Evolutionary conservation across 306 rosid species (phyloP).

Genomic region (Pyrus betulifolia): DNA sequence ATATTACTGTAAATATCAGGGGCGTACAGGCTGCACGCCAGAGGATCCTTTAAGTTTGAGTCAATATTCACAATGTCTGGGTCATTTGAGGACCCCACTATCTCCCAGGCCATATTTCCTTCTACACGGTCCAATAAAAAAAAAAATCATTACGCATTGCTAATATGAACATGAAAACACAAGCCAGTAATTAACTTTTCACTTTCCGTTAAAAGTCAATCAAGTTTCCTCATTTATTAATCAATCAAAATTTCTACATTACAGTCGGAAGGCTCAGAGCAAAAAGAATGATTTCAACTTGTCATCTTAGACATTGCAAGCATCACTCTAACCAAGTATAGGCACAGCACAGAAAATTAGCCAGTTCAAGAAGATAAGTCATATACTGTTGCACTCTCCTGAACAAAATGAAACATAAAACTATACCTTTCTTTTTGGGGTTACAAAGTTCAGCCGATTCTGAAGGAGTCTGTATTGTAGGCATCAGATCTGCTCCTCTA

Average conservation of each 20-base stretch:
- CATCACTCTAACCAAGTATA: background rate
- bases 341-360: background rate
- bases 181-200: background rate
- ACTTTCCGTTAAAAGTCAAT: background rate
- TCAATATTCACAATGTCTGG: conserved; percentile 46
- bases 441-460: conserved; percentile 22
- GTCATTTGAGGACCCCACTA: conserved; percentile 28
- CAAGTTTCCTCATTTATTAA: background rate
- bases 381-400: conserved; percentile 5
- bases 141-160: conserved; percentile 8
- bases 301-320: background rate
- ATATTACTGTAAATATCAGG: conserved; percentile 49
- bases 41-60: conserved; percentile 49
- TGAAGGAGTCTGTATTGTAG: conserved; percentile 25
- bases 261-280: background rate
- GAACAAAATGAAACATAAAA: conserved; percentile 7
- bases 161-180: background rate
- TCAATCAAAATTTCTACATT: background rate
- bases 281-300: background rate
- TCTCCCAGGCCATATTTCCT: conserved; percentile 31
- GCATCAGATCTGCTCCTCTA: conserved; percentile 16
- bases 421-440: conserved; percentile 47
- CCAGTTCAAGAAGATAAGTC: background rate
- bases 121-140: conserved; percentile 39
- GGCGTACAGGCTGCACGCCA: conserved; percentile 66